Base-by-base conservation (phyloP, 169 alveolate genomes). In the Besnoitia besnoiti region DNA sequence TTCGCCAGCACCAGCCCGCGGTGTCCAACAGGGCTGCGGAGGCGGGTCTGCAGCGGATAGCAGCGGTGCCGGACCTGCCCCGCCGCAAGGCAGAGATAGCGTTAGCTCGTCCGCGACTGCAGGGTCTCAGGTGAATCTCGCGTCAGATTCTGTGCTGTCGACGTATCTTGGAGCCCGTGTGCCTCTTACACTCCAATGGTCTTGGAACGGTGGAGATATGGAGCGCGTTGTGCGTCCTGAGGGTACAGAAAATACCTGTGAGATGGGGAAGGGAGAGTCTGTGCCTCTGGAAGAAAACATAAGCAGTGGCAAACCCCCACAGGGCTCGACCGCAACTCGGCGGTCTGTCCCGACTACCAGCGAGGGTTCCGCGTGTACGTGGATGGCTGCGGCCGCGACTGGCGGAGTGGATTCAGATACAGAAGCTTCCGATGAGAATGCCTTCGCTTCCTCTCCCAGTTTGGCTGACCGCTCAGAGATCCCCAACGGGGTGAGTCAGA, bases 391-490 rank as follows among this genome's bases (percentile, higher is more conserved):
- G 35, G 27, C 73, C 27, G 73, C 73, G 27, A 33, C 27, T 0
- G 73, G 73, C 16, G 73, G 73, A 33, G 35, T 10, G 21, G 73
- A 55, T 33, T 21, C 73, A 24, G 73, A 55, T 33, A 55, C 73
- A 21, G 73, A 33, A 27, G 73, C 73, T 55, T 55, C 73, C 73
- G 73, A 55, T 55, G 73, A 55, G 73, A 55, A 55, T 55, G 73
- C 35, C 35, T 55, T 33, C 73, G 27, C 73, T 55, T 55, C 73
- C n/a, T 55, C 35, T 55, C 73, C 73, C 10, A 55, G 73, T 21
- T 55, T 55, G 73, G 73, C 35, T 33, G 73, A 55, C 35, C 16
- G 16, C 73, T 12, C 35, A 4, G 73, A 55, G 3, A 55, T 55
- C 27, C 30, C 73, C 27, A 33, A 55, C 73, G 73, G 27, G 27